phyloP scores from a whole-genome alignment of 2,329 filamentous ascomycete genomes.

The Aspergillus brasiliensis region DNA sequence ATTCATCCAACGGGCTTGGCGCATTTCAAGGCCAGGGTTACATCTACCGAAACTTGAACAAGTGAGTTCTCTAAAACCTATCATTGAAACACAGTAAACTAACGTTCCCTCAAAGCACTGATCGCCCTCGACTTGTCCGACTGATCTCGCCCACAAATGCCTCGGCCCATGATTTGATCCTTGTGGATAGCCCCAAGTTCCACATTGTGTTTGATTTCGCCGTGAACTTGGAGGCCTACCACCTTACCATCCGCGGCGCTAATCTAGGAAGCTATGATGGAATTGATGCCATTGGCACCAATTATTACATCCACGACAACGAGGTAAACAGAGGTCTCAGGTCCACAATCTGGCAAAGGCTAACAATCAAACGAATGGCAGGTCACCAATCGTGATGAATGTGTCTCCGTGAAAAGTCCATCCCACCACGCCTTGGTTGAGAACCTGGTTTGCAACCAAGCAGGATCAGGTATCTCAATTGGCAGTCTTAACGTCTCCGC shows the following conservation, averaged over 20 bases:
- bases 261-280: conserved; percentile 43
- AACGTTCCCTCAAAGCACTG: conserved; percentile 11
- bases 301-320: conserved; percentile 42
- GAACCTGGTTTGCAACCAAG: conserved; percentile 41
- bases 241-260: conserved; percentile 40
- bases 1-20: conserved; percentile 35
- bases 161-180: conserved; percentile 35
- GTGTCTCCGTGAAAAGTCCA: conserved; percentile 42
- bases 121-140: conserved; percentile 25
- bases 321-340: conserved; percentile 19
- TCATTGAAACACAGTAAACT: not conserved
- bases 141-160: conserved; percentile 28
- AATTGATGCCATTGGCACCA: conserved; percentile 40
- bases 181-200: conserved; percentile 40
- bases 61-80: conserved; percentile 17
- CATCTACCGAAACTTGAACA: conserved; percentile 32
- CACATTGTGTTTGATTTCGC: conserved; percentile 41
- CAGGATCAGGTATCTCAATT: conserved; percentile 41
- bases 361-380: not conserved
- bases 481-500: conserved; percentile 37
- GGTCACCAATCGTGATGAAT: conserved; percentile 43
- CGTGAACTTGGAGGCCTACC: conserved; percentile 41
- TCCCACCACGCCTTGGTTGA: conserved; percentile 39
- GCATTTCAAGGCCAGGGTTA: conserved; percentile 42
- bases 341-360: too few relatives aligned